Percentiles rank a stretch among this genome's conserved stretches.
These are phyloP conservation scores for Ogataea methylovora DNA, from an alignment of 805 yeast genomes.

Conservation along the genomic window DNA sequence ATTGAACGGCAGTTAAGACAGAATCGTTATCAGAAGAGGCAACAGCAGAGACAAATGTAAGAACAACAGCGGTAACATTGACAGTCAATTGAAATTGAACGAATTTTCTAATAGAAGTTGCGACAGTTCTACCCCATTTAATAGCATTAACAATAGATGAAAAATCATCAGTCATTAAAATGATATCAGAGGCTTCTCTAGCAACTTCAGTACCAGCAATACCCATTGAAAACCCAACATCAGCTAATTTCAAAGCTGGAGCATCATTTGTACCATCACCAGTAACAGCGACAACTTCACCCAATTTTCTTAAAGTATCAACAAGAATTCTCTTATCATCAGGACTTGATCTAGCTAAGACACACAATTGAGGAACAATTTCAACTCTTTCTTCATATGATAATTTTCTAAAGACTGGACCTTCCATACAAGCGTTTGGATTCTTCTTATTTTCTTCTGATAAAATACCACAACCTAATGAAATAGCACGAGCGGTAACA, in stretches of 20 bases:
- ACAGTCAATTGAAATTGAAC: conserved; percentile 96
- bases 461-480: conserved; percentile 76
- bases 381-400: conserved; percentile 44
- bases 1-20: conserved; percentile 93
- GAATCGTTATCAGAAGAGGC: conserved; percentile 72
- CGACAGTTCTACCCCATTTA: conserved; percentile 97
- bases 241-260: conserved; percentile 93
- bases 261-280: conserved; percentile 99
- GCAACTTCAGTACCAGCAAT: conserved; percentile 98
- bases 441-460: conserved; percentile 42
- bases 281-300: conserved; percentile 96
- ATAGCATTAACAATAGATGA: conserved; percentile 92
- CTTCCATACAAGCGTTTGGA: conserved; percentile 75
- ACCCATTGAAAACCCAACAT: conserved; percentile 99
- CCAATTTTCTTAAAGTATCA: conserved; percentile 64
- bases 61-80: conserved; percentile 89
- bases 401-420: conserved; percentile 78
- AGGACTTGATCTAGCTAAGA: conserved; percentile 91
- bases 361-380: conserved; percentile 69
- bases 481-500: conserved; percentile 86
- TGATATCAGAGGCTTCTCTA: conserved; percentile 97
- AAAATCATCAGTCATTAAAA: conserved; percentile 92
- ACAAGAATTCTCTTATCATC: conserved; percentile 90
- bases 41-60: conserved; percentile 92
- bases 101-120: conserved; percentile 89